These are phyloP conservation scores for Cicer chorassanicum DNA, from an alignment of 306 rosid species.

Conservation along the genomic window DNA sequence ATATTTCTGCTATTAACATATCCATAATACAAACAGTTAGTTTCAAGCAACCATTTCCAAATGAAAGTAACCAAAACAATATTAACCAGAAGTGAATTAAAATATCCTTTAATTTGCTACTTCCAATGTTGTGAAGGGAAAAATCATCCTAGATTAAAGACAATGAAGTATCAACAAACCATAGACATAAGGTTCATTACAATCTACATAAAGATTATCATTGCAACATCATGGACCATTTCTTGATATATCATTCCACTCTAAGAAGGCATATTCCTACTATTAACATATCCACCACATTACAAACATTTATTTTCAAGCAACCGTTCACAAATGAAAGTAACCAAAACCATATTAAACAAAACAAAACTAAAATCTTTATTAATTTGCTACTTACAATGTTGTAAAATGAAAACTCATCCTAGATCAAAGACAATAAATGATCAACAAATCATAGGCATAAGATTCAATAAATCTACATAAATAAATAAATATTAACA, in stretches of 20 bases:
- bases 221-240: conserved; percentile 70
- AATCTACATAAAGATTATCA: conserved; percentile 37
- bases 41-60: conserved; percentile 14
- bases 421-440: conserved; percentile 6
- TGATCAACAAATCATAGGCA: conserved; percentile 16
- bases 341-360: not conserved
- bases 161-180: conserved; percentile 15
- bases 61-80: conserved; percentile 14
- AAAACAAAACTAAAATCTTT: not conserved
- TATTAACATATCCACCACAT: conserved; percentile 20
- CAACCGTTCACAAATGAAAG: conserved; percentile 21
- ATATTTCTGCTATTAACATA: conserved; percentile 51
- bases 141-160: not conserved
- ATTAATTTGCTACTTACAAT: conserved; percentile 10
- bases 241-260: conserved; percentile 85
- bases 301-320: conserved; percentile 22
- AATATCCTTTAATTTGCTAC: not conserved
- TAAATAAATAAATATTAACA: not conserved
- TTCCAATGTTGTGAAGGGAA: conserved; percentile 10
- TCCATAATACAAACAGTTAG: conserved; percentile 20
- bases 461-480: conserved; percentile 26
- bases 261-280: conserved; percentile 68
- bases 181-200: conserved; percentile 22
- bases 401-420: not conserved
- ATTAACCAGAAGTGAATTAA: not conserved